Evolutionary conservation across 2,329 filamentous ascomycete species (phyloP).

Genomic region (Aspergillus amoenus): DNA sequence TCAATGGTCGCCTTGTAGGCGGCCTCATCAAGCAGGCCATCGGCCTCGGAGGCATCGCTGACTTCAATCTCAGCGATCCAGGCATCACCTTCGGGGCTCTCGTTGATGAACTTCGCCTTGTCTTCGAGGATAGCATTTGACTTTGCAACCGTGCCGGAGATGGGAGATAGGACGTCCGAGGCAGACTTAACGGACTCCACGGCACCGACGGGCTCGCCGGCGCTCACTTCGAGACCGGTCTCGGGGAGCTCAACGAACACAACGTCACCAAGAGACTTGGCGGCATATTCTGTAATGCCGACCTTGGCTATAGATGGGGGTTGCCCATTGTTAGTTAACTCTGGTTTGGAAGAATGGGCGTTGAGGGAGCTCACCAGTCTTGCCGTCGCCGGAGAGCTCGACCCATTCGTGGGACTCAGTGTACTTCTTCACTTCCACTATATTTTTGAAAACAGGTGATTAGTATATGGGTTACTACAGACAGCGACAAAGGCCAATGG

Average conservation of each 20-base stretch:
- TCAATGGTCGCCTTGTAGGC: conserved; percentile 74
- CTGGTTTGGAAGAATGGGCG: no score
- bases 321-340: no score
- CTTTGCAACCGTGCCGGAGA: conserved; percentile 72
- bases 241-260: conserved; percentile 95
- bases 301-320: conserved; percentile 54
- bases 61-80: conserved; percentile 92
- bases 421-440: conserved; percentile 69
- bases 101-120: conserved; percentile 84
- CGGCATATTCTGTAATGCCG: conserved; percentile 89
- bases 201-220: conserved; percentile 84
- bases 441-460: conserved; percentile 19
- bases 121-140: conserved; percentile 76
- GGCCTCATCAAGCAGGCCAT: conserved; percentile 72
- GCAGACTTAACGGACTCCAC: conserved; percentile 98
- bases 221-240: conserved; percentile 63
- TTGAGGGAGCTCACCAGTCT: conserved; percentile 58
- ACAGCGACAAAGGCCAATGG: conserved; percentile 5
- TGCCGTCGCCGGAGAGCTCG: conserved; percentile 78
- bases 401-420: conserved; percentile 99
- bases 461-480: conserved; percentile 18
- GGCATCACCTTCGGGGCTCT: conserved; percentile 82
- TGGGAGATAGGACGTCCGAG: conserved; percentile 92
- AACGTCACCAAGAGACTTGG: conserved; percentile 89
- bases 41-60: conserved; percentile 67